phyloP scores from a whole-genome alignment of 495 filamentous ascomycete genomes.

The Trichoderma erinaceum region DNA sequence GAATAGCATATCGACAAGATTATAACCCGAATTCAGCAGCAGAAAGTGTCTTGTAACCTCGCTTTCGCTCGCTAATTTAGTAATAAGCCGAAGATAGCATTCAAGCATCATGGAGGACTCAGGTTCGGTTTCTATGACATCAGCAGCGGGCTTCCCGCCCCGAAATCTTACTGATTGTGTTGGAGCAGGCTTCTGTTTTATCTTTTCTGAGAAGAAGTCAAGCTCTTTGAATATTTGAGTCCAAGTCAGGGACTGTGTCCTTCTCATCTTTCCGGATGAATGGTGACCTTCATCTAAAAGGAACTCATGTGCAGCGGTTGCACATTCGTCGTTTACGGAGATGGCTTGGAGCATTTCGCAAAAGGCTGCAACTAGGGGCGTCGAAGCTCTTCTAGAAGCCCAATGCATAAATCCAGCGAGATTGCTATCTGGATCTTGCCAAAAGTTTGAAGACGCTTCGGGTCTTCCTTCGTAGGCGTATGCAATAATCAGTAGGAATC shows the following conservation, averaged over 20 bases:
- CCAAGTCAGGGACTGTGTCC: slow-evolving; percentile 80
- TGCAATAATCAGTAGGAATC: slow-evolving; percentile 85
- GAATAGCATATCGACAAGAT: slow-evolving; percentile 60
- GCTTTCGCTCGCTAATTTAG: slow-evolving; percentile 68
- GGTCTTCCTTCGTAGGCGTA: slow-evolving; percentile 81
- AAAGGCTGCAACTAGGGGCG: slow-evolving; percentile 87
- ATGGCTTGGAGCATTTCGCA: slow-evolving; percentile 90
- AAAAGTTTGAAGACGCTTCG: slow-evolving; percentile 80
- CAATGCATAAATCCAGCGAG: slow-evolving; percentile 90
- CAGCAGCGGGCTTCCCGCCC: slow-evolving; percentile 47
- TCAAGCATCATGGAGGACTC: slow-evolving; percentile 90
- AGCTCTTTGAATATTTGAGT: slow-evolving; percentile 86
- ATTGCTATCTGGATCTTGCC: slow-evolving; percentile 82
- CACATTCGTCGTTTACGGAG: slow-evolving; percentile 71
- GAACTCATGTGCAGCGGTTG: slow-evolving; percentile 76
- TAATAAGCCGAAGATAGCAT: slow-evolving; percentile 80
- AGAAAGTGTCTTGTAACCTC: slow-evolving; percentile 61
- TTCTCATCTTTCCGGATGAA: slow-evolving; percentile 65
- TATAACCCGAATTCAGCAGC: slow-evolving; percentile 54
- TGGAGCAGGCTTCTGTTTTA: slow-evolving; percentile 55
- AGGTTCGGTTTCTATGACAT: slow-evolving; percentile 62
- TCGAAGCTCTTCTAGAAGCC: slow-evolving; percentile 87
- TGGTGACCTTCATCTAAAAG: slow-evolving; percentile 78
- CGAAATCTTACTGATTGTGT: slow-evolving; percentile 52
- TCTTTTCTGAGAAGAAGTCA: slow-evolving; percentile 61